A percentile compares a stretch with the other conserved stretches of the same genome.
phyloP scores from a whole-genome alignment of 352 stramenopile species.

The Pythium scleroteichum region DNA sequence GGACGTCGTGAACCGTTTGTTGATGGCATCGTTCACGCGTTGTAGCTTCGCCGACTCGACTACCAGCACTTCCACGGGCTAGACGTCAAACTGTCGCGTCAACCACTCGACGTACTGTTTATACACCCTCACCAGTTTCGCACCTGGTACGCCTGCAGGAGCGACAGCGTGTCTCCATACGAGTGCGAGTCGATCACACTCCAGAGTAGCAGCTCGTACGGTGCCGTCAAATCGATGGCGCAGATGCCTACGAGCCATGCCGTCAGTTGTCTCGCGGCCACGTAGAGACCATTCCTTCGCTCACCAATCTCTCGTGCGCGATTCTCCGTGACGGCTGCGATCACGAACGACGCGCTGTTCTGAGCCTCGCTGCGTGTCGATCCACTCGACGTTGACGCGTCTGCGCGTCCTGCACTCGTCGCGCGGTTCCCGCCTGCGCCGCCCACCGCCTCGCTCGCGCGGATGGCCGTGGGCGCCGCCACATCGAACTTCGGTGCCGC shows the following conservation, averaged over 20 bases:
- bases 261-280: background rate
- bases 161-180: slow-evolving; percentile 67
- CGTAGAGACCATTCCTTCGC: background rate
- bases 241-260: slow-evolving; percentile 48
- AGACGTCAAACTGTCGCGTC: no score
- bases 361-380: slow-evolving; percentile 22
- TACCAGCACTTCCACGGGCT: slow-evolving; percentile 79
- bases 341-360: slow-evolving; percentile 51
- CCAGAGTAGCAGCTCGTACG: slow-evolving; percentile 76
- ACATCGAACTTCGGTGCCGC: slow-evolving; percentile 37
- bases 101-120: background rate
- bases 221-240: slow-evolving; percentile 67
- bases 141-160: slow-evolving; percentile 76
- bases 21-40: slow-evolving; percentile 74
- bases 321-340: slow-evolving; percentile 61
- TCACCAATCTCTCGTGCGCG: slow-evolving; percentile 60
- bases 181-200: slow-evolving; percentile 78
- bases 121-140: no score
- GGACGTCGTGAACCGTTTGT: slow-evolving; percentile 50
- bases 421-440: background rate
- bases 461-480: slow-evolving; percentile 27
- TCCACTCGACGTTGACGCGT: slow-evolving; percentile 9
- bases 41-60: slow-evolving; percentile 56
- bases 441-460: slow-evolving; percentile 11
- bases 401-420: background rate